These are phyloP conservation scores for Stemphylium lycopersici DNA, from an alignment of 2,329 filamentous ascomycete species.

Conservation along the genomic window DNA sequence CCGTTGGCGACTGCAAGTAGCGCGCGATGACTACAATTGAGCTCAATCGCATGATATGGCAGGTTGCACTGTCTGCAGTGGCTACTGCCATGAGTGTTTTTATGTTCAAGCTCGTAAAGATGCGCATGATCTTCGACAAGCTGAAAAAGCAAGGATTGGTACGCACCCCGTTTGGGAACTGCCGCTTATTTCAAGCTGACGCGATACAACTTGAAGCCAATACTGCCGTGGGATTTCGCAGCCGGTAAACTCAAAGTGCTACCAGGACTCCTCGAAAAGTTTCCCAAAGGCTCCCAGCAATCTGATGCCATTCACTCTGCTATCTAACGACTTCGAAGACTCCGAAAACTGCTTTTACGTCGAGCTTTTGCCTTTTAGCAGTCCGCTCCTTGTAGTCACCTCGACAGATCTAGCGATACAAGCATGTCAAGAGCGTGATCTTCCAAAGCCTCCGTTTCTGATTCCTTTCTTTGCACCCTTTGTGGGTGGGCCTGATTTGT, in stretches of 20 bases:
- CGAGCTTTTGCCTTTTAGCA: conserved; percentile 27
- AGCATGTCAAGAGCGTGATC: conserved; percentile 8
- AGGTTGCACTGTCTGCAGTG: conserved; percentile 1
- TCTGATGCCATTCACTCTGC: conserved; percentile 9
- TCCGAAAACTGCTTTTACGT: conserved; percentile 12
- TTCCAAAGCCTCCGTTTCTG: conserved; percentile 14
- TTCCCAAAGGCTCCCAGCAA: conserved; percentile 17
- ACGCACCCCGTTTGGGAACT: not conserved
- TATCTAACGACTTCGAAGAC: conserved; percentile 11
- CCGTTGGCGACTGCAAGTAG: no score
- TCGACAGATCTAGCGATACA: conserved; percentile 11
- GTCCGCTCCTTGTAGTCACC: conserved; percentile 18
- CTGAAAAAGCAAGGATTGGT: conserved; percentile 17
- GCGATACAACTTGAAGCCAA: conserved; percentile 8
- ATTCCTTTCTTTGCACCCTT: conserved; percentile 18
- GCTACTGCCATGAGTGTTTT: conserved; percentile 3
- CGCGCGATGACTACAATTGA: not conserved
- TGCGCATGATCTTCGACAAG: conserved; percentile 15
- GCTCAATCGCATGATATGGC: not conserved
- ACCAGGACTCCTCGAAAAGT: conserved; percentile 3
- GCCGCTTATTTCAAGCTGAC: no score
- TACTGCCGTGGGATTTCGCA: conserved; percentile 19
- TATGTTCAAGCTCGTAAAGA: conserved; percentile 8
- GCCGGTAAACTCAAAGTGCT: conserved; percentile 15
- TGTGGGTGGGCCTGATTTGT: conserved; percentile 16